Conservation (phyloP, 129 eudicot species). For the Flaveria bidentis region DNA sequence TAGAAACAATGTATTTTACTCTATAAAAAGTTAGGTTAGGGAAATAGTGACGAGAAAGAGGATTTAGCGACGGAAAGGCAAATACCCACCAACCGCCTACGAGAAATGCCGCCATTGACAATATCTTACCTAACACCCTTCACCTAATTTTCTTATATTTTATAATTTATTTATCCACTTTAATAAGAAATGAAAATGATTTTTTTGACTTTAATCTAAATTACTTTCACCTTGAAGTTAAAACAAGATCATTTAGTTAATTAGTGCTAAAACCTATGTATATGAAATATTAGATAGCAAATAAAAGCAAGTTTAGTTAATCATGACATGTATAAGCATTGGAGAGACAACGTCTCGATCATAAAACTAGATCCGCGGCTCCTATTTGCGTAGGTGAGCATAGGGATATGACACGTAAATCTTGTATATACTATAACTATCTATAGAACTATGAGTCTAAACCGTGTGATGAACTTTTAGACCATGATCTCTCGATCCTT, state of each 20-base stretch:
- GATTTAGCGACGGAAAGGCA: conserved; percentile 14
- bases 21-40: not conserved
- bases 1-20: not conserved
- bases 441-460: too few relatives aligned
- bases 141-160: not conserved
- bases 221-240: not conserved
- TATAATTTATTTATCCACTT: not conserved
- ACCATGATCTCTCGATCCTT: too few relatives aligned
- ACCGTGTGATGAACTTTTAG: too few relatives aligned
- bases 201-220: not conserved
- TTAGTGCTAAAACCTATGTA: not conserved
- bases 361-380: too few relatives aligned
- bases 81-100: conserved; percentile 8
- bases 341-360: too few relatives aligned
- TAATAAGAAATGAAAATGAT: not conserved
- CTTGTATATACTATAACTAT: too few relatives aligned
- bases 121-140: conserved; percentile 1
- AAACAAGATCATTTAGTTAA: not conserved
- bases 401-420: too few relatives aligned
- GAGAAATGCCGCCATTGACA: conserved; percentile 16
- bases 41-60: conserved; percentile 7
- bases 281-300: not conserved
- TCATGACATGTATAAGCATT: too few relatives aligned
- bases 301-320: not conserved
- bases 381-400: too few relatives aligned